phyloP scores from a whole-genome alignment of 2,329 filamentous ascomycete species.

The Sporothrix inflata region DNA sequence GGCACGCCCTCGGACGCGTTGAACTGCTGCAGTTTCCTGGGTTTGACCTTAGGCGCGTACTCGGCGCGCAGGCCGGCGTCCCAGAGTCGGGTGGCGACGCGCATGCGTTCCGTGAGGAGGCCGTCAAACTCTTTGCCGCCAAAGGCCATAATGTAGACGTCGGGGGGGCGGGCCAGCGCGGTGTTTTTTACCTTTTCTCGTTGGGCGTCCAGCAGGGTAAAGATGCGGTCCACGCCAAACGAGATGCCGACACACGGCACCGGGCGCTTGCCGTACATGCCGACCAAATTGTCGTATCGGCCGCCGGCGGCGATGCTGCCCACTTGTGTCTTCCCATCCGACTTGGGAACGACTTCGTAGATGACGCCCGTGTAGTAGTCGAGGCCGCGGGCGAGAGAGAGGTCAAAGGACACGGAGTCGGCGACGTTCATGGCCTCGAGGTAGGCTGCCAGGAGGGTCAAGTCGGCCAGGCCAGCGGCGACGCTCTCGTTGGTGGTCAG shows the following conservation, averaged over 20 bases:
- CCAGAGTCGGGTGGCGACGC: conserved; percentile 76
- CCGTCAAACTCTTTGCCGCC: conserved; percentile 74
- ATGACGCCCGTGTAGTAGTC: conserved; percentile 72
- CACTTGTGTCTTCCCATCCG: conserved; percentile 56
- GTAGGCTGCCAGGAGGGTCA: conserved; percentile 80
- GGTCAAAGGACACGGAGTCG: conserved; percentile 80
- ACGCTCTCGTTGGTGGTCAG: conserved; percentile 62
- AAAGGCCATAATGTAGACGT: conserved; percentile 94
- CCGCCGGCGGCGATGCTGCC: conserved; percentile 89
- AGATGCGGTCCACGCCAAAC: conserved; percentile 94
- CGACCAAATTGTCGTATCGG: conserved; percentile 89
- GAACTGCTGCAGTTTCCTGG: conserved; percentile 86
- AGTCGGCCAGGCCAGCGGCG: conserved; percentile 73
- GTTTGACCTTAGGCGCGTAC: conserved; percentile 87
- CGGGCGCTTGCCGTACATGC: conserved; percentile 87
- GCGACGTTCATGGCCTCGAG: conserved; percentile 72
- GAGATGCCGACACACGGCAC: conserved; percentile 89
- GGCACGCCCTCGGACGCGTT: conserved; percentile 88
- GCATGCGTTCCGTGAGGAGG: conserved; percentile 80
- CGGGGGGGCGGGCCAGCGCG: conserved; percentile 72
- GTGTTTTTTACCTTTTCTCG: conserved; percentile 52
- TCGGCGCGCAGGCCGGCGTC: conserved; percentile 87
- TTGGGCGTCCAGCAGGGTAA: conserved; percentile 83
- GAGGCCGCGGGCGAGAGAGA: conserved; percentile 79
- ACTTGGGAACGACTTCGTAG: conserved; percentile 67